A percentile compares a stretch with the other conserved stretches of the same genome.
phyloP scores from a whole-genome alignment of 1,284 basidiomycete genomes.

The Tilletiaria anomala region DNA sequence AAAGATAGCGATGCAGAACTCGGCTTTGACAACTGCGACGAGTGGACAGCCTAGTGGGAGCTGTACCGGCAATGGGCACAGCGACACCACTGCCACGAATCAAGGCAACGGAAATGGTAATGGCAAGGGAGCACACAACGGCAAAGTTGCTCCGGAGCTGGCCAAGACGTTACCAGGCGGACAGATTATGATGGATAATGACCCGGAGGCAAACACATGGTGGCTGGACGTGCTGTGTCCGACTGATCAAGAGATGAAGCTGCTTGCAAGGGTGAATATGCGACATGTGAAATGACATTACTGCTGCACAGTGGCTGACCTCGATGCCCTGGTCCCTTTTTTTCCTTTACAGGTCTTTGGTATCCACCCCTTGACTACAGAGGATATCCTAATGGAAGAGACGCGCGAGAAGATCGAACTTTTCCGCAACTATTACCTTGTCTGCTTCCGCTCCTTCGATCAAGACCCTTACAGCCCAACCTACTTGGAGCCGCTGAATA shows the following conservation, averaged over 20 bases:
- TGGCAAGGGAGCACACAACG: not conserved
- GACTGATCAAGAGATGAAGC: slow-evolving; percentile 96
- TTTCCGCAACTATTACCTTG: slow-evolving; percentile 96
- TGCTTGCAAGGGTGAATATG: slow-evolving; percentile 49
- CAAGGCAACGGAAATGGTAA: not conserved
- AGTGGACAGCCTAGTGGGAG: no score
- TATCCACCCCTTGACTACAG: slow-evolving; percentile 94
- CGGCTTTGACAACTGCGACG: not conserved
- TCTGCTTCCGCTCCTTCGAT: slow-evolving; percentile 98
- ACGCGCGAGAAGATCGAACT: slow-evolving; percentile 98
- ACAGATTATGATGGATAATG: slow-evolving; percentile 28
- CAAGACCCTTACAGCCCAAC: slow-evolving; percentile 96
- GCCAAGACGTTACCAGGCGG: slow-evolving; percentile 21
- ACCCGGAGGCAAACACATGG: slow-evolving; percentile 68
- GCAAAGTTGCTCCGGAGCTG: slow-evolving; percentile 4
- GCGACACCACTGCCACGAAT: not conserved
- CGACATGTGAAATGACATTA: not conserved
- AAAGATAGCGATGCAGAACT: no score
- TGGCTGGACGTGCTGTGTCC: slow-evolving; percentile 92
- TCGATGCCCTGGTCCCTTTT: slow-evolving; percentile 2
- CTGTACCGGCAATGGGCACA: no score
- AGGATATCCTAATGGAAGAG: slow-evolving; percentile 99
- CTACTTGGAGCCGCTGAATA: slow-evolving; percentile 93
- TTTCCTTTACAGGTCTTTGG: slow-evolving; percentile 52
- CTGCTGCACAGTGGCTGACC: not conserved